These are phyloP conservation scores for Aphanocladium album DNA, from an alignment of 2,329 filamentous ascomycete genomes.

Conservation along the genomic window DNA sequence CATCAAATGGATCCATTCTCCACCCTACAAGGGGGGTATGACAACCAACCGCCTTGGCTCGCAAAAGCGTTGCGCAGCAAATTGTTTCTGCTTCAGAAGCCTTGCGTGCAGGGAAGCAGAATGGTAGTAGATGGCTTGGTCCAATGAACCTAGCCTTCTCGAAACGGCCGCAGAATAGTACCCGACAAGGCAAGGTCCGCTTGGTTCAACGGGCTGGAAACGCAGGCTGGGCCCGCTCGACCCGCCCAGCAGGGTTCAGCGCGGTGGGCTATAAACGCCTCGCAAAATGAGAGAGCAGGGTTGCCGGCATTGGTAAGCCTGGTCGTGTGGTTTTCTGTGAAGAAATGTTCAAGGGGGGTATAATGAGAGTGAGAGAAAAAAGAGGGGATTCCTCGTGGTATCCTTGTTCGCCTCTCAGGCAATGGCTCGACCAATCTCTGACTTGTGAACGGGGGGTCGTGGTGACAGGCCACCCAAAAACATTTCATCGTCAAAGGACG, in stretches of 20 bases:
- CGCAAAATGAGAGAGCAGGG: neutral
- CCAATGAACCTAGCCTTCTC: neutral
- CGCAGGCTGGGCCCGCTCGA: neutral
- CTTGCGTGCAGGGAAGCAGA: neutral
- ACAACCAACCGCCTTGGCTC: neutral
- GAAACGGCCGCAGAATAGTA: neutral
- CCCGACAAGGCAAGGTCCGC: neutral
- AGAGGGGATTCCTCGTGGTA: neutral
- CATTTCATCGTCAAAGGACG: constrained; percentile 43
- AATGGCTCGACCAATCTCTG: constrained; percentile 50
- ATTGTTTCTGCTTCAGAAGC: constrained; percentile 3
- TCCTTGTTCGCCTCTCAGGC: constrained; percentile 34
- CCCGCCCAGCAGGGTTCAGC: neutral
- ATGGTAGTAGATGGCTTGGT: neutral
- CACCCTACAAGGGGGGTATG: neutral
- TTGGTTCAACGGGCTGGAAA: neutral
- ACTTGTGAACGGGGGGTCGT: constrained; percentile 40
- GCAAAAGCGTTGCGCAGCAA: neutral
- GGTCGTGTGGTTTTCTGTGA: neutral
- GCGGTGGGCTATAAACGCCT: neutral
- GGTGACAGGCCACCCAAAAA: constrained; percentile 44
- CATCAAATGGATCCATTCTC: neutral
- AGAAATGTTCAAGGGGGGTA: neutral
- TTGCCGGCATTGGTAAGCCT: neutral
- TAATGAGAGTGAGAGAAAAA: constrained; percentile 4